Evolutionary conservation across 106 monocot species (phyloP).

Genomic region (Apostasia shenzhenica): DNA sequence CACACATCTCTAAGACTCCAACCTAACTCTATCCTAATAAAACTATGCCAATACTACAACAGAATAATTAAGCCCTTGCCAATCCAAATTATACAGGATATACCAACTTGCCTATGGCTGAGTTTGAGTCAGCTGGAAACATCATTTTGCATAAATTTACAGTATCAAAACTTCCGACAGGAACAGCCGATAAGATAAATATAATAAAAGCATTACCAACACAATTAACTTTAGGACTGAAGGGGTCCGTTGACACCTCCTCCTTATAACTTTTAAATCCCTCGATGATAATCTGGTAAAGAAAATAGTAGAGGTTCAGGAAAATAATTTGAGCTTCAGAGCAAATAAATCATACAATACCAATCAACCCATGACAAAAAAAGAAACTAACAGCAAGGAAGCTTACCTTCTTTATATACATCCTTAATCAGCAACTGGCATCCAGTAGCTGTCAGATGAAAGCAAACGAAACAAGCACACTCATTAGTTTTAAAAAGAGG

Average conservation of each 20-base stretch:
- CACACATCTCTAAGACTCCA: too few relatives aligned
- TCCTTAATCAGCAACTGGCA: slow-evolving; percentile 14
- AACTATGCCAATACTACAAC: too few relatives aligned
- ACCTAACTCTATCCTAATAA: too few relatives aligned
- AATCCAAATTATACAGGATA: too few relatives aligned
- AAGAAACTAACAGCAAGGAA: not conserved
- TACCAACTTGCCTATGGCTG: too few relatives aligned
- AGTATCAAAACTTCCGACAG: not conserved
- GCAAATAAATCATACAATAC: not conserved
- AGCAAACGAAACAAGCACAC: not conserved
- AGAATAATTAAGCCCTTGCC: too few relatives aligned
- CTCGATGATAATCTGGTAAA: slow-evolving; percentile 74
- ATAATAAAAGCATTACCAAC: slow-evolving; percentile 53
- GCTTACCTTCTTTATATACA: slow-evolving; percentile 89
- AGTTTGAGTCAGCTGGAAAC: not conserved
- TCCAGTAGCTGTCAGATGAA: not conserved
- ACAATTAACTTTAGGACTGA: slow-evolving; percentile 90
- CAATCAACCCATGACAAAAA: not conserved
- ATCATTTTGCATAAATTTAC: not conserved
- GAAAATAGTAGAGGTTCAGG: not conserved
- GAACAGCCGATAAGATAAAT: not conserved
- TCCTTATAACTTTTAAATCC: slow-evolving; percentile 99
- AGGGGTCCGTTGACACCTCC: slow-evolving; percentile 81
- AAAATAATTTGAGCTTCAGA: not conserved
- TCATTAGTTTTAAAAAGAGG: not conserved